Base-by-base conservation (phyloP, 2,329 filamentous ascomycete species). In the Aspergillus sojae region DNA sequence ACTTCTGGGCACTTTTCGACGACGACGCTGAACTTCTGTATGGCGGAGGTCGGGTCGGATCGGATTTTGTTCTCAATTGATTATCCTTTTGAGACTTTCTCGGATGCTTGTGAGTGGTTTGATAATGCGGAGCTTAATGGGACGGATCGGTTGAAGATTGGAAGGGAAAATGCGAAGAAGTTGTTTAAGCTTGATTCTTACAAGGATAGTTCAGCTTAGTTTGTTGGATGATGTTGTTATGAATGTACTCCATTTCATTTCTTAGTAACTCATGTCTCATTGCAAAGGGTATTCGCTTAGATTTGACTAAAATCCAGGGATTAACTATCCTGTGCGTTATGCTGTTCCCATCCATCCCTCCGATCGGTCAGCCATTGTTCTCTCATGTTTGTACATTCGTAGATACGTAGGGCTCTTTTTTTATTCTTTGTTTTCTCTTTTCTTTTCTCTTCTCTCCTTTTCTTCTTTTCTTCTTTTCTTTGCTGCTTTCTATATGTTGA, bases 101-200 rank as follows among this genome's bases (percentile, higher is more conserved):
- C 68, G 58, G 78, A 81, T 74, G 78, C 68, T 2, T 82, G 80
- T 68, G 77, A 70, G 3, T 81, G 80, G 79, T 80, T 79, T 68
- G 81, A 82, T 69, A 66, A 69, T 14, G 70, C 73, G 14, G 78
- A 80, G 68, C 71, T 80, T 70, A 78, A 77, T 30, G 70, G 73
- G 9, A 68, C 67, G 1, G 78, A 77, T 65, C 71, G 74, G 46
- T 67, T 72, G 65, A 80, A 80, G 71, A 81, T 83, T 71, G 81
- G 80, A 5, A 72, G 79, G 63, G 80, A 81, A 60, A 83, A 83
- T 71, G 80, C 81, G 50, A 82, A 80, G 75, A 75, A 67, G 58
- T 57, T 83, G 61, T 81, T 83, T 41, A 70, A 79, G 65, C 58
- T 78, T 59, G 72, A 70, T 36, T 39, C 62, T 32, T 78, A 75